Evolutionary conservation across 805 yeast genomes (phyloP).

Genomic region (Sugiyamaella chiloensis): DNA sequence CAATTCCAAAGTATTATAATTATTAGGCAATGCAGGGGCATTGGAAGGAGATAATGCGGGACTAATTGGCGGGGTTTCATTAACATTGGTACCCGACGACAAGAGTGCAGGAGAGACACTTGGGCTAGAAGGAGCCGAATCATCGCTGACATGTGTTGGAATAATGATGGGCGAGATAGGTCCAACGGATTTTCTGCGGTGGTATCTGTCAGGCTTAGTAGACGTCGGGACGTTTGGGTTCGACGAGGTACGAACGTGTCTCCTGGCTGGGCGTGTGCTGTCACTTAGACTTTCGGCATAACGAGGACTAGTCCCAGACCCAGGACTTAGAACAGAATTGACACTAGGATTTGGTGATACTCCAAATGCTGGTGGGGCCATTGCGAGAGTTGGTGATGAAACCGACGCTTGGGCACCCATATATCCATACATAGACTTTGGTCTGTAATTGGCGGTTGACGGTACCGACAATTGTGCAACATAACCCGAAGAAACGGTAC

Average conservation of each 20-base stretch:
- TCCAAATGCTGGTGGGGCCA: background rate
- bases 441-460: constrained; percentile 1
- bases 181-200: constrained; percentile 19
- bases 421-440: constrained; percentile 11
- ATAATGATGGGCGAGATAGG: constrained; percentile 1
- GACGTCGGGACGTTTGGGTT: constrained; percentile 5
- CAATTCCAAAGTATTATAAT: constrained; percentile 1
- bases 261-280: constrained; percentile 1
- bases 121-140: constrained; percentile 1
- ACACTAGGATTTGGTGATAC: too few relatives aligned
- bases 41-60: constrained; percentile 11
- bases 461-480: constrained; percentile 1
- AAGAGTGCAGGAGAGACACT: constrained; percentile 10
- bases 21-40: constrained; percentile 4
- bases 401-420: constrained; percentile 10
- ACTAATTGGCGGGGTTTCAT: constrained; percentile 1
- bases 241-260: constrained; percentile 5
- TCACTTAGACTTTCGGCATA: background rate
- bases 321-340: background rate
- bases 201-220: constrained; percentile 24
- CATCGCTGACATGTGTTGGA: background rate
- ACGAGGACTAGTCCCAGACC: background rate
- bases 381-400: constrained; percentile 10
- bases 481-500: constrained; percentile 4
- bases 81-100: constrained; percentile 9